A percentile compares a stretch with the other conserved stretches of the same genome.
phyloP scores from a whole-genome alignment of 192 early-diverging fungal genomes.

The Coemansia sp. region DNA sequence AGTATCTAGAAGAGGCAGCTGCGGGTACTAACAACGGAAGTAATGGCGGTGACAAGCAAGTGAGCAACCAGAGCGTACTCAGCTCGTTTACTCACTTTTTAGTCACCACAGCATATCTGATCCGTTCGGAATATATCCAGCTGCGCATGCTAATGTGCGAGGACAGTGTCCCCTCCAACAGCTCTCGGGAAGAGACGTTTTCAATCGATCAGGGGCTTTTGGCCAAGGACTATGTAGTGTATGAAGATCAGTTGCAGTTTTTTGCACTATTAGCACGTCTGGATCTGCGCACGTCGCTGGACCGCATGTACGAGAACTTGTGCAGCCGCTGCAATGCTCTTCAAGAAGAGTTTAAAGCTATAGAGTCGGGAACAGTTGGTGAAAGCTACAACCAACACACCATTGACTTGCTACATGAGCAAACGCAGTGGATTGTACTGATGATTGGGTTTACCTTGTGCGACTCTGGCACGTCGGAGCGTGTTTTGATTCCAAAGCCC shows the following conservation, averaged over 20 bases:
- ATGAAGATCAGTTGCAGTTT: conserved; percentile 54
- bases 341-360: conserved; percentile 24
- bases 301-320: conserved; percentile 35
- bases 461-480: conserved; percentile 46
- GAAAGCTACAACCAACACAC: conserved; percentile 20
- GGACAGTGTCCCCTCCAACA: conserved; percentile 21
- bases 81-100: conserved; percentile 42
- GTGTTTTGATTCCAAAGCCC: conserved; percentile 39
- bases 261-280: conserved; percentile 43
- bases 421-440: conserved; percentile 48
- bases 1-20: conserved; percentile 22
- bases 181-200: conserved; percentile 13
- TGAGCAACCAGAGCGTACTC: conserved; percentile 21
- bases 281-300: conserved; percentile 35
- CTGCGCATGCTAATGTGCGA: conserved; percentile 54
- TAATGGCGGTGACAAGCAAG: neutral
- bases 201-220: conserved; percentile 40
- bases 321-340: conserved; percentile 36
- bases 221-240: conserved; percentile 51
- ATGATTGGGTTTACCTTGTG: conserved; percentile 43
- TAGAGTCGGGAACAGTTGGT: conserved; percentile 4
- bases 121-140: conserved; percentile 45
- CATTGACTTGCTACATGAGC: conserved; percentile 48
- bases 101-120: conserved; percentile 36
- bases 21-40: neutral